phyloP scores from a whole-genome alignment of 352 stramenopile species.

The Pythium scleroteichum region DNA sequence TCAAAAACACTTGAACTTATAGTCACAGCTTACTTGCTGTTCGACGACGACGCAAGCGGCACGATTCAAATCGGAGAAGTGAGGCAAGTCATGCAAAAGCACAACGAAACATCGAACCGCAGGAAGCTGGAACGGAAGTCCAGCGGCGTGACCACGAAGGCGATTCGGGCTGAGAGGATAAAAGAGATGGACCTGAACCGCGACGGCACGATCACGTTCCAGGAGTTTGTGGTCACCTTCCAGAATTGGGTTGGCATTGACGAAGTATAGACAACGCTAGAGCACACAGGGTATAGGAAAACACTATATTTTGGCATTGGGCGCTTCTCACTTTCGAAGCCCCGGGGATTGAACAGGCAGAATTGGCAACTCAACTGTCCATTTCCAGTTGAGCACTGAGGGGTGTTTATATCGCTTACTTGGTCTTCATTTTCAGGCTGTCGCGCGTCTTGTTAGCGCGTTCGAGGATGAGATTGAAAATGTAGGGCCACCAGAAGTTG shows the following conservation, averaged over 20 bases:
- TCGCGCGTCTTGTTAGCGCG: conserved; percentile 60
- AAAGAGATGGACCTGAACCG: conserved; percentile 87
- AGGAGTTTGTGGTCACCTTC: conserved; percentile 89
- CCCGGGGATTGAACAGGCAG: neutral
- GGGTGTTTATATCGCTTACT: conserved; percentile 6
- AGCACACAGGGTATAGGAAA: neutral
- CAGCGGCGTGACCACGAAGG: conserved; percentile 59
- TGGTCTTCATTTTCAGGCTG: conserved; percentile 41
- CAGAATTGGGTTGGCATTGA: conserved; percentile 84
- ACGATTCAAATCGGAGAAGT: conserved; percentile 82
- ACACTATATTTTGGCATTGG: neutral
- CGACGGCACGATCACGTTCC: conserved; percentile 89
- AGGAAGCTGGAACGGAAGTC: conserved; percentile 48
- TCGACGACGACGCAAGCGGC: conserved; percentile 81
- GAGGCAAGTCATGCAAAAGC: conserved; percentile 59
- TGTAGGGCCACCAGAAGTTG: conserved; percentile 86
- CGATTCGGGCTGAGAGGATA: conserved; percentile 74
- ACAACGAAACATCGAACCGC: conserved; percentile 32
- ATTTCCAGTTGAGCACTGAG: neutral
- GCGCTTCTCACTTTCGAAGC: conserved; percentile 11
- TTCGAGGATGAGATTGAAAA: conserved; percentile 76
- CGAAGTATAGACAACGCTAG: conserved; percentile 21
- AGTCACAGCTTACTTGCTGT: conserved; percentile 81
- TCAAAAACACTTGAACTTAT: conserved; percentile 82
- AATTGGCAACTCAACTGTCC: neutral